Conservation (phyloP, 2,329 filamentous ascomycete species). For the Teratosphaeria gauchensis region DNA sequence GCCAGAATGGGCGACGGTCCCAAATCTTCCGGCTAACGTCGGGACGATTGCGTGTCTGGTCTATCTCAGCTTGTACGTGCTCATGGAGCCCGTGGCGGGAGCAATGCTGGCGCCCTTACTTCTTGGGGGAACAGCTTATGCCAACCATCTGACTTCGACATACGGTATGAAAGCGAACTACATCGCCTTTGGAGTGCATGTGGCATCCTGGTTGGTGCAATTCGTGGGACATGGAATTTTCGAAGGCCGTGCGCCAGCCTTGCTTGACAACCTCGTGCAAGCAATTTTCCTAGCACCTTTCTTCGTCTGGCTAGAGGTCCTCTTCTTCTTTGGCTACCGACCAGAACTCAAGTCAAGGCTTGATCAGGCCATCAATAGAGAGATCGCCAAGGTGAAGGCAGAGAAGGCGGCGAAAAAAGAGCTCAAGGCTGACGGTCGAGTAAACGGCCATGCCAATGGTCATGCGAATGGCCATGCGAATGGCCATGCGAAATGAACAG, state of each 20-base stretch:
- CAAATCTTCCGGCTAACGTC: constrained; percentile 50
- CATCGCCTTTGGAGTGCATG: constrained; percentile 58
- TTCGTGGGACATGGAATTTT: constrained; percentile 87
- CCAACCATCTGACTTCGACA: constrained; percentile 62
- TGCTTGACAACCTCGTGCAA: constrained; percentile 86
- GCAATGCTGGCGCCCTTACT: constrained; percentile 66
- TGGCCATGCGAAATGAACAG: not conserved
- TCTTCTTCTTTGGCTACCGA: constrained; percentile 86
- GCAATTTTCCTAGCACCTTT: constrained; percentile 87
- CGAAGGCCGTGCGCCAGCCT: constrained; percentile 76
- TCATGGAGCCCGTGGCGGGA: constrained; percentile 90
- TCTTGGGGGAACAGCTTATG: constrained; percentile 61
- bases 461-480: not conserved
- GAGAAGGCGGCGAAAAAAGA: constrained; percentile 40
- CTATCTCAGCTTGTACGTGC: constrained; percentile 73
- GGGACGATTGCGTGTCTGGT: constrained; percentile 48
- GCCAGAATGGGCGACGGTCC: constrained; percentile 44
- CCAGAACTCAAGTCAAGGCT: constrained; percentile 76
- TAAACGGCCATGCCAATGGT: constrained; percentile 6
- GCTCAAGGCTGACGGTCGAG: constrained; percentile 12
- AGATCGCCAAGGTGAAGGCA: constrained; percentile 64
- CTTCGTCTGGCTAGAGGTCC: constrained; percentile 91
- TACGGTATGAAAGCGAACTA: constrained; percentile 52
- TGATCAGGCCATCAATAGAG: constrained; percentile 62
- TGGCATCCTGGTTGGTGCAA: constrained; percentile 75